Percentiles rank a stretch among this genome's conserved stretches.
phyloP scores from a whole-genome alignment of 2,329 filamentous ascomycete species.

The Epichloe amarillans region DNA sequence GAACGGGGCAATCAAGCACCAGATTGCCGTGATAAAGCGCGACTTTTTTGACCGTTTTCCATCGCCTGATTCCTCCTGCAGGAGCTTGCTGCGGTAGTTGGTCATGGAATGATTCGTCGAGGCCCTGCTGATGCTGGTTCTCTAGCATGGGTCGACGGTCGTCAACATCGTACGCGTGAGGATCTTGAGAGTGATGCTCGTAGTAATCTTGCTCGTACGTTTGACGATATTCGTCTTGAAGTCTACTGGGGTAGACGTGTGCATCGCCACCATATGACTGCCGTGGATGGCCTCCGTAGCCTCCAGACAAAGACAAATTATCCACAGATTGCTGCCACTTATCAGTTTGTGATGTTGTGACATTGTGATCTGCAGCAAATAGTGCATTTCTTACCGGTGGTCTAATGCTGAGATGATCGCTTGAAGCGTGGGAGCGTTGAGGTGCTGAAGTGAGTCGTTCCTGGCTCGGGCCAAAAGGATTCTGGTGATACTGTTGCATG shows the following conservation, averaged over 20 bases:
- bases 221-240: slow-evolving; percentile 35
- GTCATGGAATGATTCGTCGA: slow-evolving; percentile 27
- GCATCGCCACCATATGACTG: slow-evolving; percentile 29
- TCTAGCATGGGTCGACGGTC: slow-evolving; percentile 66
- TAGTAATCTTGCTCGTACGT: slow-evolving; percentile 39
- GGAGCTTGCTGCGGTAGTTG: slow-evolving; percentile 18
- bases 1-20: slow-evolving; percentile 91
- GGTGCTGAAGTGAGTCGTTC: slow-evolving; percentile 18
- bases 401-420: slow-evolving; percentile 70
- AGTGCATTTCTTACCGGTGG: slow-evolving; percentile 47
- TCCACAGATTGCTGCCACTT: slow-evolving; percentile 36
- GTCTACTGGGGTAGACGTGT: slow-evolving; percentile 50
- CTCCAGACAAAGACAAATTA: slow-evolving; percentile 27
- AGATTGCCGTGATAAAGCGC: slow-evolving; percentile 92
- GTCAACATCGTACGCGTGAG: slow-evolving; percentile 51
- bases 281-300: slow-evolving; percentile 30
- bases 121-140: slow-evolving; percentile 36
- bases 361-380: slow-evolving; percentile 18
- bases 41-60: slow-evolving; percentile 99
- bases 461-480: slow-evolving; percentile 19
- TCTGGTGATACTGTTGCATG: slow-evolving; percentile 3
- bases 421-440: slow-evolving; percentile 41
- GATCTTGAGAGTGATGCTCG: slow-evolving; percentile 25
- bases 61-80: slow-evolving; percentile 53
- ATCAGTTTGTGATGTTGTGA: neutral